Base-by-base conservation (phyloP, 2,329 filamentous ascomycete species). In the Pseudogymnoascus sp. region DNA sequence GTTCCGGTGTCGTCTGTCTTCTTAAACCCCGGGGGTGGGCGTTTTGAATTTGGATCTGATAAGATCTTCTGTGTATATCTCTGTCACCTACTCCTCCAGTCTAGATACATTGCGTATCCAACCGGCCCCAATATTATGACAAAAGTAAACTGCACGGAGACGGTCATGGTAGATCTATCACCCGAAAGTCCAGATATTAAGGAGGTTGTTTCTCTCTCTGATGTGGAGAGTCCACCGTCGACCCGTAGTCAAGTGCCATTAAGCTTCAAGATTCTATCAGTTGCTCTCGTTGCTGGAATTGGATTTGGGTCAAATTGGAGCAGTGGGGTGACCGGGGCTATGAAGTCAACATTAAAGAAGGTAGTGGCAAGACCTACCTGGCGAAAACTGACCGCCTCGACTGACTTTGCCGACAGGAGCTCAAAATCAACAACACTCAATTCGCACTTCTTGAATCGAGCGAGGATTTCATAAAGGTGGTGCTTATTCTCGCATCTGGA, bases 311-410 rank as follows among this genome's bases (percentile, higher is more conserved):
- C 81, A 0, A 78, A 80, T 21, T 86, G 83, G 82, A 84, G 82
- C 65, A 76, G 76, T n/a, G 82, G 83, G 1, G 80, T 86, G 1
- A 85, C 82, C 0, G 80, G 80, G 8, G 83, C 83, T 1, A 80
- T 86, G 77, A 86, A 86, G 68, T 82, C 75, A 15, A 85, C 82
- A 0, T 70, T 86, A 27, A 86, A 86, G 65, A 85, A 84, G 76
- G 67, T 65, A 25, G 8, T 2, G 10, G 9, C 29, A 55, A 21
- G 10, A 55, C 15, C 48, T 12, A 55, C 29, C 48, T 12, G 5
- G 15, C 15, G 12, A 55, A 8, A 69, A 63, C 5, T 15, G 7
- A 13, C 10, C 21, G 25, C 62, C 15, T 15, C 10, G 12, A n/a
- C 48, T 55, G 15, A 55, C 48, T 55, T 33, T 35, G n/a, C 9